These are phyloP conservation scores for Glomus cerebriforme DNA, from an alignment of 192 early-diverging fungal species.

Conservation along the genomic window DNA sequence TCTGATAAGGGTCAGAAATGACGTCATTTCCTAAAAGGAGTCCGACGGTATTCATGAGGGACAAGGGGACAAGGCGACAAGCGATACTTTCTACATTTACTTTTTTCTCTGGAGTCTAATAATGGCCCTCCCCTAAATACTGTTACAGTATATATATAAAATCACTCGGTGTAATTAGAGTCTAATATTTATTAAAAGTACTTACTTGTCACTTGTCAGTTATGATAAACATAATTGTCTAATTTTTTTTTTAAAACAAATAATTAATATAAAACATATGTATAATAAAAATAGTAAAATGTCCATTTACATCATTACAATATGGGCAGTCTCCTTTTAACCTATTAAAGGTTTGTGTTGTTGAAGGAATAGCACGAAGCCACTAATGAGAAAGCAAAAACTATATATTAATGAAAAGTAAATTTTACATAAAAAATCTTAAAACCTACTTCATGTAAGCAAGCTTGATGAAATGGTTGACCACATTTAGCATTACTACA, in stretches of 20 bases:
- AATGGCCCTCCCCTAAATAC: too few species aligned
- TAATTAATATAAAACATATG: background rate
- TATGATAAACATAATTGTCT: background rate
- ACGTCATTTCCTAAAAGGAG: too few species aligned
- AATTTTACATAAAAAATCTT: background rate
- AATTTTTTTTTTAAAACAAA: background rate
- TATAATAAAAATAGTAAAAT: background rate
- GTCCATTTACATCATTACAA: constrained; percentile 32
- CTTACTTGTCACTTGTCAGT: background rate
- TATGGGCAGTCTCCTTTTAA: constrained; percentile 27
- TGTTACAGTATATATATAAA: too few species aligned
- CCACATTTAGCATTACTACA: constrained; percentile 32
- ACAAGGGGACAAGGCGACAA: too few species aligned
- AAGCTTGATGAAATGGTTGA: constrained; percentile 20
- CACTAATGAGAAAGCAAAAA: constrained; percentile 11
- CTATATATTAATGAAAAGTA: background rate
- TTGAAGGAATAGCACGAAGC: constrained; percentile 25
- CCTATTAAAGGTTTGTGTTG: constrained; percentile 23
- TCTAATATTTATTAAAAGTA: too few species aligned
- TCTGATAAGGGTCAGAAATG: too few species aligned
- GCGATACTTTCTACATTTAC: too few species aligned
- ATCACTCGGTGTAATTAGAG: too few species aligned
- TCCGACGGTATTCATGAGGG: too few species aligned
- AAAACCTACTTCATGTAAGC: constrained; percentile 20
- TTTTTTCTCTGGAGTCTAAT: too few species aligned